These are phyloP conservation scores for Heimioporus sp. DNA, from an alignment of 768 basidiomycete species.

Conservation along the genomic window DNA sequence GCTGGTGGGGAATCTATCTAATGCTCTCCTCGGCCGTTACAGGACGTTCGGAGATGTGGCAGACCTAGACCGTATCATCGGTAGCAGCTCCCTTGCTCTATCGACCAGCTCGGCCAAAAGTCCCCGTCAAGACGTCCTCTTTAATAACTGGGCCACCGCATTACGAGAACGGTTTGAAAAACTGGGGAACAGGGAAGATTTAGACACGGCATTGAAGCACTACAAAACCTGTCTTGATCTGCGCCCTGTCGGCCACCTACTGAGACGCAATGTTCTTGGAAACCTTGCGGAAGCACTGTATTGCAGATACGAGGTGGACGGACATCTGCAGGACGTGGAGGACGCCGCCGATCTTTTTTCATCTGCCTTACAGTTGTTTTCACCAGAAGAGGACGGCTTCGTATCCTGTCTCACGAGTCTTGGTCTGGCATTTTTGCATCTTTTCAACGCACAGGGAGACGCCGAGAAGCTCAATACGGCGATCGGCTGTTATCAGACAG, in stretches of 20 bases:
- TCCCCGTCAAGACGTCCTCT: slow-evolving; percentile 15
- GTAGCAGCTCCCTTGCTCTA: slow-evolving; percentile 7
- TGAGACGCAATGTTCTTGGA: slow-evolving; percentile 9
- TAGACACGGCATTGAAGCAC: slow-evolving; percentile 14
- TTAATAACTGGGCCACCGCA: slow-evolving; percentile 21
- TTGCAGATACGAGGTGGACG: slow-evolving; percentile 21
- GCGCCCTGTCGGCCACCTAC: slow-evolving; percentile 19
- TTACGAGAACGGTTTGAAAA: slow-evolving; percentile 15
- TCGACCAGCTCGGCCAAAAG: slow-evolving; percentile 2
- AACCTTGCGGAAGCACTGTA: slow-evolving; percentile 23
- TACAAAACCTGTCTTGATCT: slow-evolving; percentile 18
- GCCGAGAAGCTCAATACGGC: slow-evolving; percentile 16
- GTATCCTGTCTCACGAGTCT: slow-evolving; percentile 8
- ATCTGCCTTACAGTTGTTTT: slow-evolving; percentile 16
- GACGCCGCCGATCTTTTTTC: slow-evolving; percentile 3
- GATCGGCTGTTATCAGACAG: slow-evolving; percentile 14
- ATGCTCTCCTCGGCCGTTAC: slow-evolving; percentile 19
- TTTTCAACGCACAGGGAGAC: slow-evolving; percentile 14
- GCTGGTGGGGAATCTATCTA: slow-evolving; percentile 15
- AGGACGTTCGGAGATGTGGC: slow-evolving; percentile 13
- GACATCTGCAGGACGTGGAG: slow-evolving; percentile 25
- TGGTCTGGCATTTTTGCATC: slow-evolving; percentile 1
- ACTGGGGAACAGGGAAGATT: slow-evolving; percentile 14
- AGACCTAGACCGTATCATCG: slow-evolving; percentile 18
- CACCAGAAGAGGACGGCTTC: slow-evolving; percentile 15